These are phyloP conservation scores for Hanseniaspora meyeri DNA, from an alignment of 805 yeast genomes.

Conservation along the genomic window DNA sequence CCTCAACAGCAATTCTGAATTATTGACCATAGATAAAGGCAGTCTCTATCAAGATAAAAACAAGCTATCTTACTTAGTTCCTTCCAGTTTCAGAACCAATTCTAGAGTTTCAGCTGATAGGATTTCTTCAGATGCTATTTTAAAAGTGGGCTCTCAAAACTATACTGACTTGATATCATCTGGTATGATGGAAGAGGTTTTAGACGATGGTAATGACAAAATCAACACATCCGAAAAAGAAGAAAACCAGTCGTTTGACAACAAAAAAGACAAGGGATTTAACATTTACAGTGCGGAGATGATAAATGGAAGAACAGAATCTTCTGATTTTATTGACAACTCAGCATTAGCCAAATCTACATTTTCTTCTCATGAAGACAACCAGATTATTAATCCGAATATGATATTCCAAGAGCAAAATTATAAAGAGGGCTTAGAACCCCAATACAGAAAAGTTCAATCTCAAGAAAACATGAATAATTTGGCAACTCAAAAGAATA, in stretches of 20 bases:
- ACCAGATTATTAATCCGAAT: neutral
- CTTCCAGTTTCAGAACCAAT: slow-evolving; percentile 13
- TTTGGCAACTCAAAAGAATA: neutral
- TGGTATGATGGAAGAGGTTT: neutral
- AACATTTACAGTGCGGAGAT: neutral
- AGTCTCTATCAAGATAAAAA: neutral
- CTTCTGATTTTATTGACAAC: neutral
- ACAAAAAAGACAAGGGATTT: neutral
- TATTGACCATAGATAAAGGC: neutral
- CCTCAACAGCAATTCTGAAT: slow-evolving; percentile 16
- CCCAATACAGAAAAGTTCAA: neutral
- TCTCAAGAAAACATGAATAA: slow-evolving; percentile 14
- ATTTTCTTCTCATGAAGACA: neutral
- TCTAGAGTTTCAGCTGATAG: slow-evolving; percentile 14
- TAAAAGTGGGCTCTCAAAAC: neutral
- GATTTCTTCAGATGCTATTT: slow-evolving; percentile 1
- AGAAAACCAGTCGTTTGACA: neutral
- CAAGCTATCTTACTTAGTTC: slow-evolving; percentile 11
- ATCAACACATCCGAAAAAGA: neutral
- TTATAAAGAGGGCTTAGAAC: neutral
- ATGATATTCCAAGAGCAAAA: neutral
- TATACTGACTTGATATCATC: slow-evolving; percentile 7
- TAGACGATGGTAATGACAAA: slow-evolving; percentile 8
- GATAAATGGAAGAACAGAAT: neutral
- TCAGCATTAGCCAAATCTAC: neutral